Conservation (phyloP, 2,329 filamentous ascomycete genomes). For the Cladobotryum protrusum region DNA sequence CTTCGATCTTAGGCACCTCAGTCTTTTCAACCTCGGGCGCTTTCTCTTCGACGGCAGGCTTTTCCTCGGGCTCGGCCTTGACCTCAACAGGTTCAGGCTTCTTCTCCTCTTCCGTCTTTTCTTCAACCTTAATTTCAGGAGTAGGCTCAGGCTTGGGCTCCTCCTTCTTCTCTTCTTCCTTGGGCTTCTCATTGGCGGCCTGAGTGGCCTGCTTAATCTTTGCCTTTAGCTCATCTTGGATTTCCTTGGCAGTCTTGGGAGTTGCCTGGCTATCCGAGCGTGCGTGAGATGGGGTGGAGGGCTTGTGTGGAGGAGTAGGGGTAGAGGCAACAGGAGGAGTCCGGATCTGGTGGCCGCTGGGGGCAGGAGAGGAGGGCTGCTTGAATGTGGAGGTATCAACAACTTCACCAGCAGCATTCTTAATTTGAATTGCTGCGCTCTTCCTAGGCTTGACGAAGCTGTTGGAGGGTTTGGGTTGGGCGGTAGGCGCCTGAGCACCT, state of each 20-base stretch:
- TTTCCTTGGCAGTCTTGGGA: constrained; percentile 72
- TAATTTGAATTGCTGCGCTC: constrained; percentile 76
- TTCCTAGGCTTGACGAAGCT: constrained; percentile 52
- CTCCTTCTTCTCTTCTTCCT: constrained; percentile 16
- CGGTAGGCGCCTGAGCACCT: constrained; percentile 56
- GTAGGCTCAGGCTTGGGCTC: background rate
- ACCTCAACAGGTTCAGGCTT: constrained; percentile 5
- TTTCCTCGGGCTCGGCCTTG: constrained; percentile 2
- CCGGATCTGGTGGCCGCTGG: constrained; percentile 51
- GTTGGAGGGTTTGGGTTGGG: constrained; percentile 44
- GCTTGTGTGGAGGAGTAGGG: constrained; percentile 73
- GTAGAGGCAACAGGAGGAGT: constrained; percentile 67
- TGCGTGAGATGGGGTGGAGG: constrained; percentile 60
- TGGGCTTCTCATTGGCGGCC: constrained; percentile 24
- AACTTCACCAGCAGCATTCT: constrained; percentile 72
- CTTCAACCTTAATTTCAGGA: constrained; percentile 1
- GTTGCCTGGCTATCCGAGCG: constrained; percentile 64
- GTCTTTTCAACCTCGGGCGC: constrained; percentile 15
- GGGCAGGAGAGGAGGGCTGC: constrained; percentile 50
- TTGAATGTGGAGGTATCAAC: constrained; percentile 61
- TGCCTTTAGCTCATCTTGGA: constrained; percentile 74
- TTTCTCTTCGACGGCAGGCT: background rate
- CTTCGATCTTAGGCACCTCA: constrained; percentile 2
- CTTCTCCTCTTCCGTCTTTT: constrained; percentile 3
- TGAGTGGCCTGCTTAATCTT: constrained; percentile 62